Conservation (phyloP, 1,139 yeast species). For the Lodderomyces parapsilosis region DNA sequence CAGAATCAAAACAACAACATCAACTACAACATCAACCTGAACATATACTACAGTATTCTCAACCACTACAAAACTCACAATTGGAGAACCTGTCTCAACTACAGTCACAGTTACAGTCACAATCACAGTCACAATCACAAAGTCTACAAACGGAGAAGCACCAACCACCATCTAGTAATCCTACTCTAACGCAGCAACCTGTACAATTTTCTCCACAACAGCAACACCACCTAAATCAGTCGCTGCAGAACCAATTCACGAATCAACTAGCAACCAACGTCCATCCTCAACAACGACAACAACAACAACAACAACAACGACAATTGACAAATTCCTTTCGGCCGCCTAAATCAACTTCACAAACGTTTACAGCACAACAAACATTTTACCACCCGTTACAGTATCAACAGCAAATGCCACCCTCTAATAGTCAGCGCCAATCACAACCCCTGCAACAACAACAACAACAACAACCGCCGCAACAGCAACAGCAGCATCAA, state of each 20-base stretch:
- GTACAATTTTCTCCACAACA: background rate
- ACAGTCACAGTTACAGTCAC: background rate
- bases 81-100: background rate
- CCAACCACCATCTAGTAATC: background rate
- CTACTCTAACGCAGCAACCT: background rate
- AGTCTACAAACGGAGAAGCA: too few relatives aligned
- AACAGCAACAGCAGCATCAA: slow-evolving; percentile 12
- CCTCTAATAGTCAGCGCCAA: background rate
- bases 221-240: background rate
- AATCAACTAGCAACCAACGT: background rate
- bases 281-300: slow-evolving; percentile 4
- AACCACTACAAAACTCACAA: background rate
- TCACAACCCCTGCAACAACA: slow-evolving; percentile 3
- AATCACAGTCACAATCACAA: background rate
- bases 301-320: slow-evolving; percentile 3
- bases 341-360: slow-evolving; percentile 6
- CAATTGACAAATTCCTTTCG: slow-evolving; percentile 5
- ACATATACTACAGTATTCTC: background rate
- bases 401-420: slow-evolving; percentile 2
- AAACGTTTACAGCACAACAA: background rate
- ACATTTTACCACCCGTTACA: slow-evolving; percentile 1
- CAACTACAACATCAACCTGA: background rate
- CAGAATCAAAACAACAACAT: background rate
- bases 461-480: slow-evolving; percentile 9
- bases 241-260: background rate